phyloP scores from a whole-genome alignment of 2,329 filamentous ascomycete genomes.

The Exserohilum turcica region DNA sequence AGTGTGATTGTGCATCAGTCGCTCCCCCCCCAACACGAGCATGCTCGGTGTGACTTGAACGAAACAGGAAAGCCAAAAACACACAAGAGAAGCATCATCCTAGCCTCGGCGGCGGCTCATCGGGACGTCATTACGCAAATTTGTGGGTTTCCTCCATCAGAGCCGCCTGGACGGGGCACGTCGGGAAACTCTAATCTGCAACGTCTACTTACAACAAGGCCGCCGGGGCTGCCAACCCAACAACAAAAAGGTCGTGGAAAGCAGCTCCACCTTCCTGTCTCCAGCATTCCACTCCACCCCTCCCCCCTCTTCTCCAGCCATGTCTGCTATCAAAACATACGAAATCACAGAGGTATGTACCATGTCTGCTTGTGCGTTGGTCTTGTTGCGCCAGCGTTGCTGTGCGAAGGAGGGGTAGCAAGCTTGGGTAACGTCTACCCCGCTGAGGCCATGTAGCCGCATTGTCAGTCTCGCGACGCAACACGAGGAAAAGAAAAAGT shows the following conservation, averaged over 20 bases:
- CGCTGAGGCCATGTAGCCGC: conserved; percentile 26
- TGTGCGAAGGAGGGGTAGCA: conserved; percentile 34
- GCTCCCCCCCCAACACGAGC: no score
- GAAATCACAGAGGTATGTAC: conserved; percentile 46
- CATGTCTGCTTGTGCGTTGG: conserved; percentile 14
- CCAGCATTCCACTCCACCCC: conserved; percentile 15
- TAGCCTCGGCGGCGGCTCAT: conserved; percentile 26
- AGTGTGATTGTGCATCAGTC: no score
- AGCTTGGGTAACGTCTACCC: conserved; percentile 14
- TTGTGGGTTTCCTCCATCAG: conserved; percentile 36
- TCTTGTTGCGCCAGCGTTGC: background rate
- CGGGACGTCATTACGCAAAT: conserved; percentile 39
- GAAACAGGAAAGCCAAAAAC: background rate
- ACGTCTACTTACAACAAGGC: conserved; percentile 17
- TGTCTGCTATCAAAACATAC: conserved; percentile 42
- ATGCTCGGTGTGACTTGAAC: no score
- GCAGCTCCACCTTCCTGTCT: conserved; percentile 20
- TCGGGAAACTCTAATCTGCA: conserved; percentile 17
- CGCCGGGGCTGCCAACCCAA: conserved; percentile 11
- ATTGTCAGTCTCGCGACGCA: conserved; percentile 5
- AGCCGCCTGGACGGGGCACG: conserved; percentile 23
- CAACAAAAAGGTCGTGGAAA: conserved; percentile 19
- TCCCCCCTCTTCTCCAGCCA: no score
- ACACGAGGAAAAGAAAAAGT: background rate
- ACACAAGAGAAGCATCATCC: conserved; percentile 2